Evolutionary conservation across 495 filamentous ascomycete species (phyloP), one percentile per base, ranked within the genome.

Genomic region (Chaetomium cochliodes): DNA sequence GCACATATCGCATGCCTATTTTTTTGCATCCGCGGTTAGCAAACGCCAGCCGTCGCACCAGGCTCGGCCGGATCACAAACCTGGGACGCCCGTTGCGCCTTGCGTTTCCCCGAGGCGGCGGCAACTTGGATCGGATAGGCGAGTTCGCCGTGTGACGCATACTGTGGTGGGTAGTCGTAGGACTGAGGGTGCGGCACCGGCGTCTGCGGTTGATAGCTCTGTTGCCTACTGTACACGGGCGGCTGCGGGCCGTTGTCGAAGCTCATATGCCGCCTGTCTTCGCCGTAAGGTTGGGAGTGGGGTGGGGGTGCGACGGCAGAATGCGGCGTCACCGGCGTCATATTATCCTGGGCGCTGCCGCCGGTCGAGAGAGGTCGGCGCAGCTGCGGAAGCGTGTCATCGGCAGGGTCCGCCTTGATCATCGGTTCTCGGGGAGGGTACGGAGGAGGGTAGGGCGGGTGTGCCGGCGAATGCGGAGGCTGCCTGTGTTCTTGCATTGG

Each of bases 1-100:
- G 75, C 87, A 90, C 69, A 81, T 82, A 66, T 90, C 86, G 73
- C 87, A 90, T 37, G 87, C 87, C 82, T 89, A 73, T n/a, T n/a
- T n/a, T n/a, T n/a, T n/a, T 8, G 44, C 11, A 63, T 41, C 61
- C 54, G 44, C 39, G 52, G 70, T 77, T 68, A 79, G 76, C 66
- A 5, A 60, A 33, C 5, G 15, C 30, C 2, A 16, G 11, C 15
- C 46, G 30, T 16, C 41, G 23, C 51, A n/a, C 51, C 33, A 26
- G 18, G 33, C 23, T 39, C 28, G 11, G 37, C 60, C 60, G 44
- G 56, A 20, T 28, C 50, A 60, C 76, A 57, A 69, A 81, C 80
- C 75, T 82, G 80, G 11, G 80, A 81, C n/a, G 80, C 80, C 58
- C 80, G 73, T 54, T 81, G 79, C 33, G 79, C 77, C 72, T 82